Base-by-base conservation (phyloP, 1,139 yeast species). In the Geotrichum reessii region DNA sequence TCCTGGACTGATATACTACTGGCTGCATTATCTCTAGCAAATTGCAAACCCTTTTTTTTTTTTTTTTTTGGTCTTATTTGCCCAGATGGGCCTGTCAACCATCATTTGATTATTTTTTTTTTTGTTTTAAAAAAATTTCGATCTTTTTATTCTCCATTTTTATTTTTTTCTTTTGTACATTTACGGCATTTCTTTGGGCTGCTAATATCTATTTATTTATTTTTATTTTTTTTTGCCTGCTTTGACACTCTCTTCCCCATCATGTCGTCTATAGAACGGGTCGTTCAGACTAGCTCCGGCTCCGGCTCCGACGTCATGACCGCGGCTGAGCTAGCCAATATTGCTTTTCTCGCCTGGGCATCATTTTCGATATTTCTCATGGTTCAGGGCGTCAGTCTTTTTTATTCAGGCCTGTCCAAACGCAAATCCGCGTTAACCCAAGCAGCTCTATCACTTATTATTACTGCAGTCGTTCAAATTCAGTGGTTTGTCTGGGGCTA, bases 401-500 rank as follows among this genome's bases (percentile, higher is more conserved):
- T 83, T 64, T 83, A 83, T 66, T 78, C 85, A 0, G 87, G 87
- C 0, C 70, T 83, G 54, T 81, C 84, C 4, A 83, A 82, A 61
- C 71, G 85, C 61, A 72, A 83, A 60, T 78, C 86, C 0, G 77
- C 86, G 1, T 72, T 83, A 50, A 76, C 82, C 19, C 84, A 82
- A 76, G 71, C 82, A 27, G 76, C 83, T 1, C 69, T 81, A 47
- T 83, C 85, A 1, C 61, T 80, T 8, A 59, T 82, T 17, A 66
- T 80, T 11, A 61, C 73, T 1, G 77, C 83, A 0, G 67, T 81
- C 12, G 71, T 81, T 2, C 68, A 80, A 53, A 64, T 83, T 9
- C 83, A 83, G 62, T 83, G 85, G 84, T 79, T 75, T 62, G 73
- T 81, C 2, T 59, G 61, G 59, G 83, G 87, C 2, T 82, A 81